Base-by-base conservation (phyloP, 176 grass and related monocot species). In the Cocos nucifera region DNA sequence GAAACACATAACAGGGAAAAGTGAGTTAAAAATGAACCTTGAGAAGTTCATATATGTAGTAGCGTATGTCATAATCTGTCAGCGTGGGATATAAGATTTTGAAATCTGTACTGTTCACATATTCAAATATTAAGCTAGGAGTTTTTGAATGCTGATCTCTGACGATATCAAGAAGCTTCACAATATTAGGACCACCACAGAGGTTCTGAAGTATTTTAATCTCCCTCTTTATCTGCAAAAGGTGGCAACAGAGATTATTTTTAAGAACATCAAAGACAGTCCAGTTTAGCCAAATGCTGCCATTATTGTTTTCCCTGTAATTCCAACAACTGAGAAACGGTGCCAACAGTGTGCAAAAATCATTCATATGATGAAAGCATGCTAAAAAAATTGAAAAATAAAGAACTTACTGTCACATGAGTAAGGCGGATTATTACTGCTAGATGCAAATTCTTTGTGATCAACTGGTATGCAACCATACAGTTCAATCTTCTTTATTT, bases 171-270 rank as follows among this genome's bases (percentile, higher is more conserved):
- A 93, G 66, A 54, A 98, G 67, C 57, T 98, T 93, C 23, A 98
- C 78, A 50, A 98, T 77, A 69, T 98, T 98, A 65, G 94, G 81
- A 59, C 94, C 94, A 21, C 94, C 94, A 76, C 84, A 86, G 30
- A 98, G 82, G 76, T 98, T 98, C 73, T 98, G 88, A 62, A 98
- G 87, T 86, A 98, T 98, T 88, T 98, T 98, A 48, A 86, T 89
- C 83, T 98, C 94, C 70, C 94, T 98, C 77, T 93, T 98, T 53
- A 98, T 98, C 94, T 98, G 85, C 62, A 83, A 69, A 70, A 63
- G 23, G 62, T 17, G 14, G 62, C 53, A 70, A 77, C 57, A 20
- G 44, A 29, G 30, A 54, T 59, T 22, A 23, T 22, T 22, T 15
- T 10, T 14, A 22, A 49, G 19, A 15, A 19, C 18, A 23, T 22